A percentile compares a stretch with the other conserved stretches of the same genome.
phyloP scores from a whole-genome alignment of 805 yeast genomes.

The Schwanniomyces vanrijiae region DNA sequence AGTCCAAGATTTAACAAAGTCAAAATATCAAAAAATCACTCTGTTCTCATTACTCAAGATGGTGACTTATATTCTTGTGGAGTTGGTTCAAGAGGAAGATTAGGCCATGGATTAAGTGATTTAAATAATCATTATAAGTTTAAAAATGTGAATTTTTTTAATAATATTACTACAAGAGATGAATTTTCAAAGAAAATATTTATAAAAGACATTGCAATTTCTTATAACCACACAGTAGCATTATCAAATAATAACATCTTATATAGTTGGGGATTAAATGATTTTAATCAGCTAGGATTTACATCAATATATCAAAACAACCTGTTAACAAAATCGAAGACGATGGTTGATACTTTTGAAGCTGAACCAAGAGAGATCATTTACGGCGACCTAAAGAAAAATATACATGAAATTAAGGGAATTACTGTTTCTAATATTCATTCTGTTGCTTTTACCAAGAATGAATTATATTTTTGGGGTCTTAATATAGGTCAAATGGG shows the following conservation, averaged over 20 bases:
- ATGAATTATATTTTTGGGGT: conserved; percentile 69
- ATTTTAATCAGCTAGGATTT: conserved; percentile 63
- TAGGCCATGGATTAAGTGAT: conserved; percentile 54
- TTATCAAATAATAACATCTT: conserved; percentile 53
- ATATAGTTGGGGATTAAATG: conserved; percentile 79
- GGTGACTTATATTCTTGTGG: conserved; percentile 64
- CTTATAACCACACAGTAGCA: conserved; percentile 69
- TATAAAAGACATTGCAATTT: conserved; percentile 42
- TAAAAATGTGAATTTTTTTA: conserved; percentile 40
- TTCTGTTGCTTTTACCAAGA: conserved; percentile 56
- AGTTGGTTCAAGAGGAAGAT: conserved; percentile 65
- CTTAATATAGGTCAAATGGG: conserved; percentile 83
- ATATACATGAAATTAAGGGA: conserved; percentile 33
- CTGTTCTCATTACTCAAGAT: conserved; percentile 56
- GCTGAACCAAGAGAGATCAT: conserved; percentile 39
- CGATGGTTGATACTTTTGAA: conserved; percentile 28
- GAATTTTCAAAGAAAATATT: conserved; percentile 14
- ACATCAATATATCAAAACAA: conserved; percentile 14
- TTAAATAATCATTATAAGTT: conserved; percentile 41
- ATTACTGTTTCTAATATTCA: conserved; percentile 68
- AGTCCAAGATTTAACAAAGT: conserved; percentile 49
- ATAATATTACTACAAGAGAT: conserved; percentile 10
- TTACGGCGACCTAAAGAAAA: conserved; percentile 44
- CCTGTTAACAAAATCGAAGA: conserved; percentile 12
- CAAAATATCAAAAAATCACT: conserved; percentile 63